These are phyloP conservation scores for Penicillium sp. DNA, from an alignment of 2,329 filamentous ascomycete genomes.

Conservation along the genomic window DNA sequence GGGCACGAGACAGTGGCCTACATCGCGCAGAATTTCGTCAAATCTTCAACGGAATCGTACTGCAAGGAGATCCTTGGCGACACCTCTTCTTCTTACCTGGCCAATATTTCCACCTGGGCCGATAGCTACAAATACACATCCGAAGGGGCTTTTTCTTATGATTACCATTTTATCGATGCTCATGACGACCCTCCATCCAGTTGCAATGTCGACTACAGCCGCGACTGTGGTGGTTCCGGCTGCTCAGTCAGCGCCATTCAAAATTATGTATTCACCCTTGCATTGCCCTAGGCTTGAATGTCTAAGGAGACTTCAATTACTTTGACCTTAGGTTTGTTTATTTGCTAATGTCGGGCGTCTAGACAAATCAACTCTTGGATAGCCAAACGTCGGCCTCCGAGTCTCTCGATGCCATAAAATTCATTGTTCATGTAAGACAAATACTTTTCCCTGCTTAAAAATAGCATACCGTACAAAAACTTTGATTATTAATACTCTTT, in stretches of 20 bases:
- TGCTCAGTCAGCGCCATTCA: slow-evolving; percentile 53
- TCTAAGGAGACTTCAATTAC: no score
- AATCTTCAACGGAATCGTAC: slow-evolving; percentile 43
- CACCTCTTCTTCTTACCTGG: slow-evolving; percentile 45
- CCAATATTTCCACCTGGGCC: slow-evolving; percentile 52
- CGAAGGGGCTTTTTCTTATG: slow-evolving; percentile 46
- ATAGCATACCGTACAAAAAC: not conserved
- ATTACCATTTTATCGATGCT: slow-evolving; percentile 52
- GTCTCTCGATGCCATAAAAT: slow-evolving; percentile 45
- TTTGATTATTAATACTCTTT: not conserved
- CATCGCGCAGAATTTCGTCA: slow-evolving; percentile 50
- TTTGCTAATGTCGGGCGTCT: slow-evolving; percentile 8
- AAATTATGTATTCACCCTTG: slow-evolving; percentile 42
- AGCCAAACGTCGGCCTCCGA: slow-evolving; percentile 26
- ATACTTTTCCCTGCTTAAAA: not conserved
- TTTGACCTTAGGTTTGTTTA: not conserved
- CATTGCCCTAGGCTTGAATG: not conserved
- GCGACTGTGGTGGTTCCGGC: slow-evolving; percentile 49
- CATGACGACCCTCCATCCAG: slow-evolving; percentile 43
- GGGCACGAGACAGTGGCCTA: slow-evolving; percentile 55
- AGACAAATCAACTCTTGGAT: slow-evolving; percentile 37
- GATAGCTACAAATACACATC: slow-evolving; percentile 48
- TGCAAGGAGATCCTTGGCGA: slow-evolving; percentile 43
- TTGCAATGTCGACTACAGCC: slow-evolving; percentile 48
- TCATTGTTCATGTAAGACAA: slow-evolving; percentile 40